Evolutionary conservation across 1,139 yeast genomes (phyloP).

Genomic region (Candida buenavistaensis): DNA sequence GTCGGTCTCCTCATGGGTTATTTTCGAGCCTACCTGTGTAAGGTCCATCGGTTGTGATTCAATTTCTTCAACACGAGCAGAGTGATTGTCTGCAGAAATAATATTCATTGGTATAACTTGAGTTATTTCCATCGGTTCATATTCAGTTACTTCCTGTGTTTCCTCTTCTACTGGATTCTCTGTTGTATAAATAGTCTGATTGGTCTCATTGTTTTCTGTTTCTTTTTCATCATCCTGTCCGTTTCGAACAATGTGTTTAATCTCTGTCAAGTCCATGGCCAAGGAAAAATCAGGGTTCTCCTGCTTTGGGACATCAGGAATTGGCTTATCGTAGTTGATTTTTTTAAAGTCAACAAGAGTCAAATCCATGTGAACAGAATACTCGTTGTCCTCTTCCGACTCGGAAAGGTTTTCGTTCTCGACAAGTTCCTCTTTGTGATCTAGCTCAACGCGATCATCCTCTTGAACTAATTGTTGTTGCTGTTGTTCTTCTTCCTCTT

Average conservation of each 20-base stretch:
- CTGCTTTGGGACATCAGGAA: neutral
- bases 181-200: no score
- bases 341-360: conserved; percentile 4
- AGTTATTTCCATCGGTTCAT: conserved; percentile 17
- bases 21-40: neutral
- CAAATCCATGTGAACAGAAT: conserved; percentile 6
- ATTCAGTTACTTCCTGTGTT: conserved; percentile 5
- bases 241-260: neutral
- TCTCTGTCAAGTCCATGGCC: conserved; percentile 4
- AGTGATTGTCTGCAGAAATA: neutral
- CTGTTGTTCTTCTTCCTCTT: neutral
- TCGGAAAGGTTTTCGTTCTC: no score
- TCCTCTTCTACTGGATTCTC: neutral
- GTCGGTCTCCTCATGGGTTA: neutral
- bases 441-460: no score
- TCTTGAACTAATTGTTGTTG: no score
- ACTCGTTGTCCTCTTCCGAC: neutral
- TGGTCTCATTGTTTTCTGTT: no score
- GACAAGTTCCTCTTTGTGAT: no score
- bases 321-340: conserved; percentile 1
- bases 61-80: neutral
- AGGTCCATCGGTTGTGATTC: conserved; percentile 1
- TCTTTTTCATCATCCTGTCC: neutral
- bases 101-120: conserved; percentile 10
- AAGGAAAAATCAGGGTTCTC: conserved; percentile 6